These are phyloP conservation scores for Camillea tinctor DNA, from an alignment of 2,329 filamentous ascomycete species.

Conservation along the genomic window DNA sequence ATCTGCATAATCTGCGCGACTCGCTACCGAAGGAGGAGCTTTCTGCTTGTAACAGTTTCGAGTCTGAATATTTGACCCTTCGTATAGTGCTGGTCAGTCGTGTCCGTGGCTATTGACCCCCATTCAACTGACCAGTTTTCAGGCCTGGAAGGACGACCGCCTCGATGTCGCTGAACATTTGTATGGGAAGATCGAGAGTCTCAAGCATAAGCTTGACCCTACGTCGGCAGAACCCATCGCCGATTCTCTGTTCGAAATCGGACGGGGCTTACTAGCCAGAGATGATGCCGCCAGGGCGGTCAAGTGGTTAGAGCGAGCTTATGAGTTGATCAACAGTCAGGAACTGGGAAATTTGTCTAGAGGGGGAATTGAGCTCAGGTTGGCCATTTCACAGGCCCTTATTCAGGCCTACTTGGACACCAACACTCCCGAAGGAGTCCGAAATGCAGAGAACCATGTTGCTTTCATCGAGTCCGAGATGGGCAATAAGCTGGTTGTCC, in stretches of 20 bases:
- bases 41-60: conserved; percentile 37
- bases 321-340: conserved; percentile 55
- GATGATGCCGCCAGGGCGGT: conserved; percentile 54
- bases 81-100: conserved; percentile 63
- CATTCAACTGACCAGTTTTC: conserved; percentile 10
- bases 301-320: conserved; percentile 73
- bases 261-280: conserved; percentile 54
- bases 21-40: conserved; percentile 32
- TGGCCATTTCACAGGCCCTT: conserved; percentile 64
- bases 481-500: conserved; percentile 62
- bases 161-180: conserved; percentile 78
- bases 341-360: conserved; percentile 55
- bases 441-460: conserved; percentile 58
- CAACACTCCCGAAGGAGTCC: conserved; percentile 41
- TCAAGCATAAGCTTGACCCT: conserved; percentile 42
- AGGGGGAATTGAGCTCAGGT: conserved; percentile 61
- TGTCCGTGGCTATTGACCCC: conserved; percentile 8
- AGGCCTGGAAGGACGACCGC: conserved; percentile 74
- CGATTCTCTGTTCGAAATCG: conserved; percentile 71
- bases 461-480: conserved; percentile 60
- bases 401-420: conserved; percentile 55
- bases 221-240: conserved; percentile 59
- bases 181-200: conserved; percentile 58
- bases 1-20: conserved; percentile 32
- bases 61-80: conserved; percentile 64